Base-by-base conservation (phyloP, 306 rosid species). In the Trifolium dubium region DNA sequence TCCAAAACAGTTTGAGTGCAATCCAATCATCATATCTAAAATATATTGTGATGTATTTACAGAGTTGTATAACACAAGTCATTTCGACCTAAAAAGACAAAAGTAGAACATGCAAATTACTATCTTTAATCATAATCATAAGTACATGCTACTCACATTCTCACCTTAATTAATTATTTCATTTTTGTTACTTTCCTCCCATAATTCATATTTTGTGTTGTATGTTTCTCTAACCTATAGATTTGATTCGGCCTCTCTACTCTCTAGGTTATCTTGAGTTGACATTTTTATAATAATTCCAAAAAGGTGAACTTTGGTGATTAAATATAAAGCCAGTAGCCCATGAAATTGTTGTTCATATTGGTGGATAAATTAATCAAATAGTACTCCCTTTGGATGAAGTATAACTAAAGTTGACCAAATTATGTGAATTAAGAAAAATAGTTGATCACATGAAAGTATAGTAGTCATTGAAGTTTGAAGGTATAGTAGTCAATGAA, bases 1-100 rank as follows among this genome's bases (percentile, higher is more conserved):
- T 69, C 28, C 51, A 43, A 78, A 62, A 11, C 62, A 41, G 54
- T 32, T 80, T 61, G 1, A 30, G 54, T 65, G 64, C 29, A 66
- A 79, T 37, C 76, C 64, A 58, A 14, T 58, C 71, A 14, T 58
- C 71, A 49, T 64, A 74, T 69, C 78, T 12, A 35, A 62, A 39
- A 54, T 35, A 6, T 35, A 23, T 23, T 23, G 23, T 23, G 23
- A 23, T 23, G 23, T 23, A 1, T 23, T 23, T 0, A 23, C 23
- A 23, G 23, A 23, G 5, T 1, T 7, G 9, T 6, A 35, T 39
- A 43, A 31, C 69, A 41, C 17, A 35, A 66, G 65, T 30, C 71
- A 44, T 64, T 69, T 69, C 56, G 3, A 7, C 65, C 37, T 15
- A 62, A 10, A 30, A 62, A 28, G 44, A 8, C 30, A 28, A n/a